These are phyloP conservation scores for Adiantum capillusveneris DNA, from an alignment of 75 land plant species.

Conservation along the genomic window DNA sequence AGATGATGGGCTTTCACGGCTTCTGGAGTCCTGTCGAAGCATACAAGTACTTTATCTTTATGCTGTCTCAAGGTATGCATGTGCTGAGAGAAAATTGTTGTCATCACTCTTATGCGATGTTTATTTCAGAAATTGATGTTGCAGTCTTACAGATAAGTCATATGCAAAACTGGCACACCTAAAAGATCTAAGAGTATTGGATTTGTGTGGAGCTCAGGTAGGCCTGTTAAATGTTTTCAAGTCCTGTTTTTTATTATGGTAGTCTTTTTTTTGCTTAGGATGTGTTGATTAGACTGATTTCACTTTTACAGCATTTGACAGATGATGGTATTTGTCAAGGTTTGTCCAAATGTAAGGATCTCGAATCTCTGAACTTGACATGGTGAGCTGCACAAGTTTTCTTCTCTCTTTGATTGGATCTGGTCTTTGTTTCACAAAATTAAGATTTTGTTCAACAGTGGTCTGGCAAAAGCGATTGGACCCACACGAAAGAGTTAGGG, in stretches of 20 bases:
- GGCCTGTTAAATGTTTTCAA: too few relatives aligned
- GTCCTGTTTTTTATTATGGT: too few relatives aligned
- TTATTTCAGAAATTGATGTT: not conserved
- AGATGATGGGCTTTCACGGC: too few relatives aligned
- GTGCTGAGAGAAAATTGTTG: too few relatives aligned
- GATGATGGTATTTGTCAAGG: constrained; percentile 54
- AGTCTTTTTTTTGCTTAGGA: not conserved
- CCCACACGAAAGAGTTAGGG: too few relatives aligned
- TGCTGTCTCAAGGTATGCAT: too few relatives aligned
- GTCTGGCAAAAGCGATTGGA: too few relatives aligned
- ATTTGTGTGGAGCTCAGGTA: not conserved
- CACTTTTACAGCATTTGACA: constrained; percentile 51
- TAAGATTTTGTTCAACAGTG: too few relatives aligned
- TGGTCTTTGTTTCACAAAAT: too few relatives aligned
- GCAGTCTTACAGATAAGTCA: not conserved
- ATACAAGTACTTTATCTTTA: too few relatives aligned
- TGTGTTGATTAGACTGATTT: not conserved
- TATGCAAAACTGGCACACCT: not conserved
- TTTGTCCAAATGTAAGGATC: constrained; percentile 37
- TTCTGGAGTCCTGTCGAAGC: too few relatives aligned
- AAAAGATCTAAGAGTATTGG: not conserved
- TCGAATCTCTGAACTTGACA: constrained; percentile 63
- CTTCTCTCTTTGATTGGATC: too few relatives aligned
- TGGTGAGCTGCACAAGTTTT: constrained; percentile 32
- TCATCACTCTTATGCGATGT: not conserved